A percentile compares a stretch with the other conserved stretches of the same genome.
phyloP scores from a whole-genome alignment of 140 eudicot species.

The Anethum foeniculum region DNA sequence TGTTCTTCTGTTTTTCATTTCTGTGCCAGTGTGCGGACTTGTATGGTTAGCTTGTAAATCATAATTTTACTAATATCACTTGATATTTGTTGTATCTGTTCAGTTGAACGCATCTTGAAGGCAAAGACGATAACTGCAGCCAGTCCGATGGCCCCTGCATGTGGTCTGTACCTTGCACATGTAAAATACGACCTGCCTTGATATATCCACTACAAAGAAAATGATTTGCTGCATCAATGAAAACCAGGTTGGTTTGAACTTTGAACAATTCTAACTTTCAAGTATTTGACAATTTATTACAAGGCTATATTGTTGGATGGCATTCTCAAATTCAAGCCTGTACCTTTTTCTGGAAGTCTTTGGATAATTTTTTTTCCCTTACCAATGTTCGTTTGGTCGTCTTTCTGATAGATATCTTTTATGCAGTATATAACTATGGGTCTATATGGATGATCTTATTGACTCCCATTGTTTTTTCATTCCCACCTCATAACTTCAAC shows the following conservation, averaged over 20 bases:
- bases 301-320: not conserved
- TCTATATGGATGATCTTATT: not conserved
- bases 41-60: not conserved
- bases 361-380: not conserved
- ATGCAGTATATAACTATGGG: not conserved
- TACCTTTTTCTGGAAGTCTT: not conserved
- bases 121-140: constrained; percentile 75
- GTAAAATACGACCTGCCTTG: constrained; percentile 78
- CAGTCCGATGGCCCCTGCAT: constrained; percentile 94
- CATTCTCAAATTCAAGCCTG: not conserved
- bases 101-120: constrained; percentile 75
- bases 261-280: not conserved
- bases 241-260: not conserved
- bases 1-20: not conserved
- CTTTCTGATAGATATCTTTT: not conserved
- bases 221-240: not conserved
- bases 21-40: not conserved
- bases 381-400: not conserved
- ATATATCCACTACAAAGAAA: constrained; percentile 8
- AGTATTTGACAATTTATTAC: not conserved
- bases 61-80: constrained; percentile 1
- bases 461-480: not conserved
- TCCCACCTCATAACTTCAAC: not conserved
- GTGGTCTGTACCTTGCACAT: constrained; percentile 77
- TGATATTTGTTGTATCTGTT: not conserved